phyloP scores from a whole-genome alignment of 2,329 filamentous ascomycete species.

The Teratosphaeriaceae sp. region DNA sequence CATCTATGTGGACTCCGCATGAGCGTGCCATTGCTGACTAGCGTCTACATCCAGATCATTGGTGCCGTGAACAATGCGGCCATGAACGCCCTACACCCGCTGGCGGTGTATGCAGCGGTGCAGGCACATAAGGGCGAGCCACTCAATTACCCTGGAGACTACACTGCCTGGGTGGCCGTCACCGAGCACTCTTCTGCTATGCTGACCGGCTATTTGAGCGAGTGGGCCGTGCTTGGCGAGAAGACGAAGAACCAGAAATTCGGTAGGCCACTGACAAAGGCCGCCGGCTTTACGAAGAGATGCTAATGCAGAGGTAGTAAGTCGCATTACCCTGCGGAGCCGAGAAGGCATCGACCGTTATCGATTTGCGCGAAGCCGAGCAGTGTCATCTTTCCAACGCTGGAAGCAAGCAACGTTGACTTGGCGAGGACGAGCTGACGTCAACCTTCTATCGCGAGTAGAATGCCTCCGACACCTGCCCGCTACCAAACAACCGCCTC shows the following conservation, averaged over 20 bases:
- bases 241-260: conserved; percentile 35
- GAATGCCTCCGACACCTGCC: conserved; percentile 42
- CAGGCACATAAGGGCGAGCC: conserved; percentile 35
- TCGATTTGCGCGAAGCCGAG: too few relatives aligned
- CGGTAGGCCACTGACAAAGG: too few relatives aligned
- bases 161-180: conserved; percentile 39
- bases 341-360: too few relatives aligned
- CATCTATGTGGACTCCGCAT: too few relatives aligned
- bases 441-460: too few relatives aligned
- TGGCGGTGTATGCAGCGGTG: conserved; percentile 46
- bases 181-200: conserved; percentile 38
- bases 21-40: too few relatives aligned
- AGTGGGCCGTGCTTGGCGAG: conserved; percentile 44
- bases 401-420: too few relatives aligned
- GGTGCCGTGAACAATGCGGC: conserved; percentile 44
- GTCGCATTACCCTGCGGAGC: too few relatives aligned
- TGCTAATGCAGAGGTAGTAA: too few relatives aligned
- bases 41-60: conserved; percentile 21
- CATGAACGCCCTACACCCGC: conserved; percentile 44
- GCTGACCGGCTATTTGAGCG: conserved; percentile 44
- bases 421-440: too few relatives aligned
- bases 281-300: too few relatives aligned
- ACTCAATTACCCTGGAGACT: conserved; percentile 41
- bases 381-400: too few relatives aligned
- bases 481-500: conserved; percentile 43